Evolutionary conservation across 805 yeast genomes (phyloP).

Genomic region (Zygotorulaspora sp.): DNA sequence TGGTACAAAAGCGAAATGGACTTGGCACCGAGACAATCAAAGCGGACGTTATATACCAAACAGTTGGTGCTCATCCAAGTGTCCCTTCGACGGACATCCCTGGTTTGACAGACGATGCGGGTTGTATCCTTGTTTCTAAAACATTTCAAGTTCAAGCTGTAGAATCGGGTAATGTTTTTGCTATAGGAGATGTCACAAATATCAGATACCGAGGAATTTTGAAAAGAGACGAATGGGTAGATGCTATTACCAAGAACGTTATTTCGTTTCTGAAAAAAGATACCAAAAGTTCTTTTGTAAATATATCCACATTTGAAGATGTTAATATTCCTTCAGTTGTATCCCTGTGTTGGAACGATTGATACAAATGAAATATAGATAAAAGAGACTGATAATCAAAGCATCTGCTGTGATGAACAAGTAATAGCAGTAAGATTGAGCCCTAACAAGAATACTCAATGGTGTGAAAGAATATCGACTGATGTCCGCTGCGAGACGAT

Average conservation of each 20-base stretch:
- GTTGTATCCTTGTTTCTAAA: slow-evolving; percentile 20
- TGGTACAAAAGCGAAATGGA: slow-evolving; percentile 5
- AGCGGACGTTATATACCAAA: slow-evolving; percentile 20
- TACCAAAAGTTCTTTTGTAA: too few relatives aligned
- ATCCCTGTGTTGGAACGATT: too few relatives aligned
- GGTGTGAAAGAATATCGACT: too few relatives aligned
- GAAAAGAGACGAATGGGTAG: slow-evolving; percentile 9
- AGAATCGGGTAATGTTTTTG: slow-evolving; percentile 27
- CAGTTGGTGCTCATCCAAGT: slow-evolving; percentile 21
- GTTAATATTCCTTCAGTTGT: too few relatives aligned
- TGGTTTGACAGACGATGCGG: slow-evolving; percentile 11
- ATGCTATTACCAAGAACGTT: slow-evolving; percentile 4
- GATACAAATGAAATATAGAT: too few relatives aligned
- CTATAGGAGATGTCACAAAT: slow-evolving; percentile 35
- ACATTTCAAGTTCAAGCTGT: slow-evolving; percentile 23
- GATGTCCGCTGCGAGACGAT: too few relatives aligned
- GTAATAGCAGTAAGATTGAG: too few relatives aligned
- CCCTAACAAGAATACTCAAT: too few relatives aligned
- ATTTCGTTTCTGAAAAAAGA: slow-evolving; percentile 3
- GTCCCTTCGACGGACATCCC: slow-evolving; percentile 20
- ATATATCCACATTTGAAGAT: too few relatives aligned
- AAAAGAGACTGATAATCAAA: too few relatives aligned
- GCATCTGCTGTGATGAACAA: too few relatives aligned
- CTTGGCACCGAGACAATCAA: slow-evolving; percentile 4
- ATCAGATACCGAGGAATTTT: slow-evolving; percentile 24